These are phyloP conservation scores for Fonsecaea pedrosoi DNA, from an alignment of 2,329 filamentous ascomycete genomes.

Conservation along the genomic window DNA sequence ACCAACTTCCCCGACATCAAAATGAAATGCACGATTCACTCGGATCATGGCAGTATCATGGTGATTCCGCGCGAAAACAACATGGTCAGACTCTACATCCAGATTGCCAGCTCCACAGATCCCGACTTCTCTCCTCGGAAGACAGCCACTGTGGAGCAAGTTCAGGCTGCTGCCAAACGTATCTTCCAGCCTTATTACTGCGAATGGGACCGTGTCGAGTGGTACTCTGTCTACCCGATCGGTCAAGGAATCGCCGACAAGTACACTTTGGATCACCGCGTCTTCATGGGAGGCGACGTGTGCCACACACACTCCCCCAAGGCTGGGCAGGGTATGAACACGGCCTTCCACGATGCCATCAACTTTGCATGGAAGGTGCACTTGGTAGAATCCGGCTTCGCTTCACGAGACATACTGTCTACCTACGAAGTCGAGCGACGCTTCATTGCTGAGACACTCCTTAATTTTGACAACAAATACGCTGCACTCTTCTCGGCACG, in stretches of 20 bases:
- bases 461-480: constrained; percentile 87
- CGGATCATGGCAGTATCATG: constrained; percentile 68
- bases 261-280: constrained; percentile 68
- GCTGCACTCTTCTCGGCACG: constrained; percentile 86
- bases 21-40: constrained; percentile 72
- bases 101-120: constrained; percentile 68
- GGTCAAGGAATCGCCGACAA: constrained; percentile 70
- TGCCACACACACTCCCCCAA: constrained; percentile 71
- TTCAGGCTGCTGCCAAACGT: constrained; percentile 63
- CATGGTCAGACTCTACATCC: constrained; percentile 59
- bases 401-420: constrained; percentile 73
- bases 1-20: constrained; percentile 70
- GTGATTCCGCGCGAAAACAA: constrained; percentile 62
- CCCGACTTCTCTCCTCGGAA: constrained; percentile 67
- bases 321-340: constrained; percentile 70
- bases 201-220: constrained; percentile 69
- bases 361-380: constrained; percentile 98
- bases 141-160: constrained; percentile 64
- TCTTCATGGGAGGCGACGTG: constrained; percentile 70
- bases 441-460: constrained; percentile 79
- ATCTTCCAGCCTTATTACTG: constrained; percentile 67
- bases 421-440: constrained; percentile 90
- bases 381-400: constrained; percentile 82
- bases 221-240: constrained; percentile 71
- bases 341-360: constrained; percentile 68